Conservation (phyloP, 2,329 filamentous ascomycete species). For the Epichloe sibirici region DNA sequence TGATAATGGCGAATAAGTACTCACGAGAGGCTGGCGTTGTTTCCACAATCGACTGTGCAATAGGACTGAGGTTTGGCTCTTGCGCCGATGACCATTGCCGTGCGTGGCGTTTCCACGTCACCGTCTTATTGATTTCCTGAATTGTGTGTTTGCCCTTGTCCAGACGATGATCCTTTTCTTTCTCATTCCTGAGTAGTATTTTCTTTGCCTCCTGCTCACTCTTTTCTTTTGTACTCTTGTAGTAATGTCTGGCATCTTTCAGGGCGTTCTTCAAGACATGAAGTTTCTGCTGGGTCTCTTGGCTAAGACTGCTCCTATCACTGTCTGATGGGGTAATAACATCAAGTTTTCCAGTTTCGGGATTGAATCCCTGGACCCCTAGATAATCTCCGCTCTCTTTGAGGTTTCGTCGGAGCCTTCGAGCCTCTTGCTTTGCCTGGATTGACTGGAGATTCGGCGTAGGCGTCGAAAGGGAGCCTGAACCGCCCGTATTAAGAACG, state of each 20-base stretch:
- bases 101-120: conserved; percentile 32
- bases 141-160: conserved; percentile 27
- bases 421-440: conserved; percentile 20
- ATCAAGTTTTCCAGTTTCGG: conserved; percentile 40
- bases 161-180: conserved; percentile 31
- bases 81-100: conserved; percentile 40
- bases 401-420: conserved; percentile 29
- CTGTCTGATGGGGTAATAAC: conserved; percentile 37
- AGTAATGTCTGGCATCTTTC: conserved; percentile 21
- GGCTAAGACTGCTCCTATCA: conserved; percentile 25
- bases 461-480: neutral
- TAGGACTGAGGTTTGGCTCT: conserved; percentile 37
- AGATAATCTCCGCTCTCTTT: conserved; percentile 46
- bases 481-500: neutral
- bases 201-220: conserved; percentile 32
- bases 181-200: conserved; percentile 17
- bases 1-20: neutral
- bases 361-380: conserved; percentile 46
- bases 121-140: conserved; percentile 16
- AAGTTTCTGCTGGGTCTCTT: conserved; percentile 20
- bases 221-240: conserved; percentile 29
- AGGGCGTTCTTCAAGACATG: conserved; percentile 20
- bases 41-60: conserved; percentile 28
- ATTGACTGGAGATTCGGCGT: conserved; percentile 3
- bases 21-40: conserved; percentile 15